Conservation (phyloP, 2,329 filamentous ascomycete genomes). For the Fusarium sororula region DNA sequence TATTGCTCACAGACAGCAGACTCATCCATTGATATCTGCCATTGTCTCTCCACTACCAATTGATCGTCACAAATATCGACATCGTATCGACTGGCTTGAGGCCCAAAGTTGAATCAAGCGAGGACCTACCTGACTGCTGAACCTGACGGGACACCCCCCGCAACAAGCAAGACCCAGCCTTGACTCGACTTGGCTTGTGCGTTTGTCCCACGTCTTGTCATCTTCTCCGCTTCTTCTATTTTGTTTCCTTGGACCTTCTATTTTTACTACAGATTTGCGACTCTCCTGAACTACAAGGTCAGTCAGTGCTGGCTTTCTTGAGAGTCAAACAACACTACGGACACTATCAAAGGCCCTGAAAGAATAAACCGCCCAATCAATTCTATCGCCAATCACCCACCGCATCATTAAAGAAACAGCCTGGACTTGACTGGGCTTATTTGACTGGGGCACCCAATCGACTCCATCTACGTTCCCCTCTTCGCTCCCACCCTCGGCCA, state of each 20-base stretch:
- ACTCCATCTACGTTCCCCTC: conserved; percentile 30
- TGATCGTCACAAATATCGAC: conserved; percentile 15
- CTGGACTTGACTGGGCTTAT: conserved; percentile 5
- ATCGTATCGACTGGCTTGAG: conserved; percentile 13
- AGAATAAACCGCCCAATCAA: conserved; percentile 1
- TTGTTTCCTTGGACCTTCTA: conserved; percentile 26
- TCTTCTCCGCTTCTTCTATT: conserved; percentile 30
- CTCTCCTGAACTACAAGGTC: conserved; percentile 15
- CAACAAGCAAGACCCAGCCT: conserved; percentile 12
- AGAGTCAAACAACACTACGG: background rate
- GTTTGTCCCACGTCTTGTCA: conserved; percentile 3
- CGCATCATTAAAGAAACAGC: conserved; percentile 10
- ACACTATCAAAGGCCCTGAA: background rate
- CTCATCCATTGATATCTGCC: conserved; percentile 1
- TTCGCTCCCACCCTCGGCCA: conserved; percentile 36
- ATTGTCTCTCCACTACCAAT: conserved; percentile 3
- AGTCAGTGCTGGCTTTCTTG: conserved; percentile 16
- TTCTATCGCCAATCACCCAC: conserved; percentile 18
- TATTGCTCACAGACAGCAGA: background rate
- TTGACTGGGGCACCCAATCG: conserved; percentile 31
- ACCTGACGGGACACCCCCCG: conserved; percentile 10
- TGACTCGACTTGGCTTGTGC: conserved; percentile 2
- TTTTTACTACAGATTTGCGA: background rate
- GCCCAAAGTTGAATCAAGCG: conserved; percentile 25
- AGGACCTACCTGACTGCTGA: conserved; percentile 16